These are phyloP conservation scores for Boletus vermiculosoides DNA, from an alignment of 768 basidiomycete species.

Conservation along the genomic window DNA sequence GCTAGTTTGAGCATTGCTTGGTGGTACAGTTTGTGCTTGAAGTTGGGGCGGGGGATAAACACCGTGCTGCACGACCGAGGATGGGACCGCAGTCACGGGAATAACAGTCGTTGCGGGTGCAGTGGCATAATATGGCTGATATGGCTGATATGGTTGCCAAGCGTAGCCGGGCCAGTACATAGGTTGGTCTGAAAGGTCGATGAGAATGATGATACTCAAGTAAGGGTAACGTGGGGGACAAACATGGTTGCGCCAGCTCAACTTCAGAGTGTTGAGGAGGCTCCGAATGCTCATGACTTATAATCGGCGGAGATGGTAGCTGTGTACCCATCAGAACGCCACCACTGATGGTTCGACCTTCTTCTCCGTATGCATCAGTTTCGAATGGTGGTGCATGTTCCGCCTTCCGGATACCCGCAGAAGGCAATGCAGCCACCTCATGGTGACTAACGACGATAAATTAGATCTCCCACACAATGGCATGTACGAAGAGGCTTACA, in stretches of 20 bases:
- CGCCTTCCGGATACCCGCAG: constrained; percentile 7
- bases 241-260: constrained; percentile 32
- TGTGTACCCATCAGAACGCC: constrained; percentile 23
- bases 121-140: constrained; percentile 33
- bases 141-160: constrained; percentile 17
- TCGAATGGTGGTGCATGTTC: constrained; percentile 6
- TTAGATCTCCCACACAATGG: not conserved
- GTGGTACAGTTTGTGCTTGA: not conserved
- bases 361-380: constrained; percentile 4
- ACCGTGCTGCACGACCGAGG: constrained; percentile 2
- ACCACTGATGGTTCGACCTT: constrained; percentile 25
- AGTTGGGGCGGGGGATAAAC: not conserved
- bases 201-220: not conserved
- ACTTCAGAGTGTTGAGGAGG: constrained; percentile 35
- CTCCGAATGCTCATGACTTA: not conserved
- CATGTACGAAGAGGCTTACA: constrained; percentile 33
- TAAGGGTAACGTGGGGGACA: constrained; percentile 15
- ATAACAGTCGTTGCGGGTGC: constrained; percentile 16
- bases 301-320: constrained; percentile 11
- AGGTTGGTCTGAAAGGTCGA: constrained; percentile 9
- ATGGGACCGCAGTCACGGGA: not conserved
- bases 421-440: constrained; percentile 26
- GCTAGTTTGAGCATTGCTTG: not conserved
- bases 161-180: constrained; percentile 16
- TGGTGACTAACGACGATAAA: constrained; percentile 14